These are phyloP conservation scores for Extremus antarcticus DNA, from an alignment of 495 filamentous ascomycete species.

Conservation along the genomic window DNA sequence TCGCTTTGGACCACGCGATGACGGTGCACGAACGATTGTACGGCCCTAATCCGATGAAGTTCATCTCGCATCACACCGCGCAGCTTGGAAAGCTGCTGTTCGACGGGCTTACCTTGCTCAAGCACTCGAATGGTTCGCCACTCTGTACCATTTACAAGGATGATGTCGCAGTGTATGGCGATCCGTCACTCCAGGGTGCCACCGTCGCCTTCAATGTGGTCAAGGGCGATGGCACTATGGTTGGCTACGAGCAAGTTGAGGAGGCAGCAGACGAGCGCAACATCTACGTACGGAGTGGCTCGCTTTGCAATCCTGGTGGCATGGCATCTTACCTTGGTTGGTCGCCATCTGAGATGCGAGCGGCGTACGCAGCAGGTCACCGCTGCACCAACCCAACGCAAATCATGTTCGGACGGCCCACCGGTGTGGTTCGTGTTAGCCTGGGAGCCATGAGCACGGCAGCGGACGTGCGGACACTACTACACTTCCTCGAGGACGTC, in stretches of 20 bases:
- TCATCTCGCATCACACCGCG: conserved; percentile 52
- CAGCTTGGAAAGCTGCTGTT: conserved; percentile 45
- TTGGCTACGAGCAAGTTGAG: conserved; percentile 53
- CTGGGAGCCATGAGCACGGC: conserved; percentile 62
- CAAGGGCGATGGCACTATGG: conserved; percentile 40
- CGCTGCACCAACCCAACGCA: conserved; percentile 47
- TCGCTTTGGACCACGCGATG: conserved; percentile 60
- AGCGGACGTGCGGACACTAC: conserved; percentile 47
- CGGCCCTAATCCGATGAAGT: conserved; percentile 42
- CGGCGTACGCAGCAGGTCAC: conserved; percentile 52
- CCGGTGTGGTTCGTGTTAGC: conserved; percentile 55
- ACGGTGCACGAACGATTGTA: conserved; percentile 53
- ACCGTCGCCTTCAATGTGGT: conserved; percentile 62
- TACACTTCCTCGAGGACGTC: conserved; percentile 44
- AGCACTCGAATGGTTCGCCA: conserved; percentile 47
- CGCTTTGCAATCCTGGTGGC: conserved; percentile 51
- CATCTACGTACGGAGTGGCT: conserved; percentile 62
- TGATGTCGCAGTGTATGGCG: conserved; percentile 38
- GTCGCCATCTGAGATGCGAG: conserved; percentile 47
- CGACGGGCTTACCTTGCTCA: conserved; percentile 38
- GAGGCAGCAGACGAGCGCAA: conserved; percentile 46
- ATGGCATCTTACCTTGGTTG: conserved; percentile 37
- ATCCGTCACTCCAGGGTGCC: conserved; percentile 52
- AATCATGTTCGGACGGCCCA: conserved; percentile 44
- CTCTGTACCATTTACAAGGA: conserved; percentile 54